phyloP scores from a whole-genome alignment of 768 basidiomycete genomes.

The Russula virescens region DNA sequence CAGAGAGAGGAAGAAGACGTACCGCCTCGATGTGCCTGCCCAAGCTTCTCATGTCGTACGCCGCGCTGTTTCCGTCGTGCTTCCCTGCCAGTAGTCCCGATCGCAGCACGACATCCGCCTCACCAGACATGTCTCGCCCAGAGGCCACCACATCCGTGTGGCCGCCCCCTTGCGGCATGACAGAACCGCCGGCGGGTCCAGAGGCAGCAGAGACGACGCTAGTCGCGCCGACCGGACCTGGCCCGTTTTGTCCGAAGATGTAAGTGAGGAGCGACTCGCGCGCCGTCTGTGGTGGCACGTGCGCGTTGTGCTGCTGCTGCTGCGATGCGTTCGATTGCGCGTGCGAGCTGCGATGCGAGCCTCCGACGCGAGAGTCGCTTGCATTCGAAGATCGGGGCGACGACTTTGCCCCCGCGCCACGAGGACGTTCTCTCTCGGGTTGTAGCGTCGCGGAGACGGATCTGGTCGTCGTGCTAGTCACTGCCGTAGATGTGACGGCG shows the following conservation, averaged over 20 bases:
- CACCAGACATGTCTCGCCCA: slow-evolving; percentile 61
- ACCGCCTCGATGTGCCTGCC: slow-evolving; percentile 98
- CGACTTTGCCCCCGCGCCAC: slow-evolving; percentile 34
- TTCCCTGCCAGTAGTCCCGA: slow-evolving; percentile 64
- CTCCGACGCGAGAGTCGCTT: slow-evolving; percentile 23
- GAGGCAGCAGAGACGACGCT: background rate
- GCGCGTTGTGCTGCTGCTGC: background rate
- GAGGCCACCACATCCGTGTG: slow-evolving; percentile 36
- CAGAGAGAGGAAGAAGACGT: slow-evolving; percentile 33
- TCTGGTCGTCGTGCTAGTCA: slow-evolving; percentile 42
- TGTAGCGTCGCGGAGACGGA: slow-evolving; percentile 74
- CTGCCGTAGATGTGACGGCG: slow-evolving; percentile 46
- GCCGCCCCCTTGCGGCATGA: background rate
- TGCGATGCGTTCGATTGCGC: background rate
- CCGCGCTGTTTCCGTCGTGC: slow-evolving; percentile 73
- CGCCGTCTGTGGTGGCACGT: slow-evolving; percentile 41
- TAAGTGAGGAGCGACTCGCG: slow-evolving; percentile 94
- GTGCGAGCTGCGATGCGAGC: slow-evolving; percentile 16
- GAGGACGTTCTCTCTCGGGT: slow-evolving; percentile 68
- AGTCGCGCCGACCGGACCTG: slow-evolving; percentile 61
- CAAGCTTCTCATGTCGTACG: slow-evolving; percentile 97
- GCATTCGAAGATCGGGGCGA: slow-evolving; percentile 32
- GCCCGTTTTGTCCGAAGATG: slow-evolving; percentile 91
- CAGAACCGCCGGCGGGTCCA: background rate
- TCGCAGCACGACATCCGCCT: slow-evolving; percentile 43